A percentile compares a stretch with the other conserved stretches of the same genome.
phyloP scores from a whole-genome alignment of 2,329 filamentous ascomycete species.

The Chaetomium sp. region DNA sequence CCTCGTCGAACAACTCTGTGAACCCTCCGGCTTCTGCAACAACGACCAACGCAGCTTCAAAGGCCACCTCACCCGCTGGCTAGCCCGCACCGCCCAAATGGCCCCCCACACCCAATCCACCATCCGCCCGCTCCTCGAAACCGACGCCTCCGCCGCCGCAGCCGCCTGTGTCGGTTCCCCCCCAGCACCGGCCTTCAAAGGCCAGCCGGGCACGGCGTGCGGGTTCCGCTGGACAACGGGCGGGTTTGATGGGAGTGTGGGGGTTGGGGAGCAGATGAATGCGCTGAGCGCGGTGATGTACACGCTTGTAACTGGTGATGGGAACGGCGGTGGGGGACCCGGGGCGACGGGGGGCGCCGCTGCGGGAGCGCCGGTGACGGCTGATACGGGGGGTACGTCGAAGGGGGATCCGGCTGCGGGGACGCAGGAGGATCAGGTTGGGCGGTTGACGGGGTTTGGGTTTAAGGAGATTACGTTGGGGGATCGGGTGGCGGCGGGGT shows the following conservation, averaged over 20 bases:
- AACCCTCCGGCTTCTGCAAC: slow-evolving; percentile 55
- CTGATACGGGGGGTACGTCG: slow-evolving; percentile 53
- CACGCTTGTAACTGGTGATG: slow-evolving; percentile 40
- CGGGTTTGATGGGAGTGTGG: slow-evolving; percentile 51
- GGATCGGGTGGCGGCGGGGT: slow-evolving; percentile 51
- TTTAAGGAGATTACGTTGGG: slow-evolving; percentile 37
- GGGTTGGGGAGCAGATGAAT: slow-evolving; percentile 66
- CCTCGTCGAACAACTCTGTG: slow-evolving; percentile 62
- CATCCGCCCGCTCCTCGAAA: slow-evolving; percentile 45
- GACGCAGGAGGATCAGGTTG: slow-evolving; percentile 19
- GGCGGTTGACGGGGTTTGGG: slow-evolving; percentile 13
- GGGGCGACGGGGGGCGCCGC: slow-evolving; percentile 10
- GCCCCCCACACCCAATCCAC: slow-evolving; percentile 45
- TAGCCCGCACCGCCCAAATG: slow-evolving; percentile 49
- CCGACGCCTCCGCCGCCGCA: slow-evolving; percentile 48
- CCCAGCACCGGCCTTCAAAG: slow-evolving; percentile 36
- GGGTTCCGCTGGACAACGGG: slow-evolving; percentile 58
- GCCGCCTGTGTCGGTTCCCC: slow-evolving; percentile 44
- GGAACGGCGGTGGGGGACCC: too few species aligned
- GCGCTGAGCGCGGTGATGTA: slow-evolving; percentile 59
- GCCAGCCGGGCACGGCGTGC: slow-evolving; percentile 54
- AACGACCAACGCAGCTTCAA: slow-evolving; percentile 70
- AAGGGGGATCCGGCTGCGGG: slow-evolving; percentile 45
- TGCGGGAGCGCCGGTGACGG: slow-evolving; percentile 40
- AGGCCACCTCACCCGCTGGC: slow-evolving; percentile 65